Evolutionary conservation across 2,329 filamentous ascomycete genomes (phyloP), one percentile per base, ranked within the genome.

Genomic region (Cordyceps farinosa): DNA sequence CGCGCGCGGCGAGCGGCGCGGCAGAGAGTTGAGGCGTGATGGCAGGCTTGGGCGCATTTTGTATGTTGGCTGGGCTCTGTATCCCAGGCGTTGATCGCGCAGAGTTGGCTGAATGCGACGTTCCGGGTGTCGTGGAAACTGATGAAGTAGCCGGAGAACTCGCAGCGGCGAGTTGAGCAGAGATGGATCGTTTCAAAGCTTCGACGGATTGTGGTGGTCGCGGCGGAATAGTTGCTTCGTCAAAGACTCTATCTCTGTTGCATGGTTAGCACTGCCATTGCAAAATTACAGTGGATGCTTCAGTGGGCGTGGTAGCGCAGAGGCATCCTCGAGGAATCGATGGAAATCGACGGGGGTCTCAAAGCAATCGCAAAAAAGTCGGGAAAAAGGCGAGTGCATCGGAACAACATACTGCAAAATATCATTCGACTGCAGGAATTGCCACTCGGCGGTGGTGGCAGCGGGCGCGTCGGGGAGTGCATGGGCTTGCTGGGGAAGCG

Each of bases 401-500:
- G 55, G 51, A 60, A 13, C 6, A 40, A 83, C 85, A 64, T 84
- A 88, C 86, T 84, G 81, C 69, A 83, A 74, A 64, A 88, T 82
- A 70, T 87, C 84, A 67, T 79, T 81, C 52, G 80, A 80, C 69
- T 84, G 78, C 63, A 87, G 74, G 66, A 87, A 87, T 66, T 81
- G 78, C 71, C 75, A 77, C 77, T 87, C 84, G 68, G 78, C 80
- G 22, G 78, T 69, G 62, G 79, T 81, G 72, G 78, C 74, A 64
- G 81, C 77, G 64, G 79, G 80, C 79, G 82, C 82, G 81, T 87
- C 84, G 68, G 78, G 76, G 68, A 83, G 82, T 70, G 80, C 79
- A 73, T 85, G 80, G 75, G 81, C 79, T 76, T 82, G 78, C 73
- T 84, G 82, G 71, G 85, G 84, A 70, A 87, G 80, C 75, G 80